Conservation (phyloP, 2,329 filamentous ascomycete species). For the Pseudocercospora macadamiae region DNA sequence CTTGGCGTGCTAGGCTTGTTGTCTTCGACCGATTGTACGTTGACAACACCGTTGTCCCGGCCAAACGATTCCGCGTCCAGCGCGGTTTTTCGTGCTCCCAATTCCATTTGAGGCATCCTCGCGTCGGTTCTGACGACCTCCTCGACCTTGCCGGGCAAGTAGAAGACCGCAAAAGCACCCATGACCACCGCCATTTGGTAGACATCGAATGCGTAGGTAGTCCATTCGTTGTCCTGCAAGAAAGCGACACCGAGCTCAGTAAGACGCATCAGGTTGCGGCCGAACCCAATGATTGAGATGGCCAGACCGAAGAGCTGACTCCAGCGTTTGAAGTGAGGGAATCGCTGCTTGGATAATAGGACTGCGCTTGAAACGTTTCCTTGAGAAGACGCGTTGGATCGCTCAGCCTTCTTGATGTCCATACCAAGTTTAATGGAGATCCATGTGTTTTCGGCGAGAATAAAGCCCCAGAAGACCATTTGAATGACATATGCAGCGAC, state of each 20-base stretch:
- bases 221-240: constrained; percentile 19
- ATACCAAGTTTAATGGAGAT: background rate
- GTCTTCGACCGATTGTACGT: background rate
- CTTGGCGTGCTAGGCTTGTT: background rate
- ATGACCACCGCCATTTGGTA: constrained; percentile 22
- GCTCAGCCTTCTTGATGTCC: background rate
- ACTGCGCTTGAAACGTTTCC: background rate
- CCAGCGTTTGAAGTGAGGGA: constrained; percentile 14
- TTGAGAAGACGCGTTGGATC: background rate
- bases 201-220: constrained; percentile 17
- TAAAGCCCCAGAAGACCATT: constrained; percentile 14
- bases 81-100: background rate
- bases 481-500: constrained; percentile 14
- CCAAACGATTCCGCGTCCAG: background rate
- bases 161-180: constrained; percentile 15
- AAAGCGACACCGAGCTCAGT: constrained; percentile 13
- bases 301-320: constrained; percentile 17
- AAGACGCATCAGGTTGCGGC: constrained; percentile 19
- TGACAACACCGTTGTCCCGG: background rate
- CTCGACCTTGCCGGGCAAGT: constrained; percentile 15
- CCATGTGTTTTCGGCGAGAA: constrained; percentile 13
- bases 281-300: constrained; percentile 14
- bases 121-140: background rate
- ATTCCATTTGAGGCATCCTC: background rate
- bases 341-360: constrained; percentile 4